phyloP scores from a whole-genome alignment of 805 yeast species.

The Cyberlindnera amylophila region DNA sequence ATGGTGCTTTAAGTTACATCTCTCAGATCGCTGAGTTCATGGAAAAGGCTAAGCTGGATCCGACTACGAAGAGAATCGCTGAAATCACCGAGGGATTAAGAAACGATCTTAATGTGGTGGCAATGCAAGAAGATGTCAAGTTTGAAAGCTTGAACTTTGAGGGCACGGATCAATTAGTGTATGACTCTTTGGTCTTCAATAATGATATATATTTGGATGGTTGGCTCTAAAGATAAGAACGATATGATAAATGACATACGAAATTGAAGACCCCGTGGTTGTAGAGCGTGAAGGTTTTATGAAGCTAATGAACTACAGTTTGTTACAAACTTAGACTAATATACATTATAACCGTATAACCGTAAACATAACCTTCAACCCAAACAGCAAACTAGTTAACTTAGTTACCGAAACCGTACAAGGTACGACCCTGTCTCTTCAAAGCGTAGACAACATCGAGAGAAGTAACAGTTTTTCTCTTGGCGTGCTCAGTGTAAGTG shows the following conservation, averaged over 20 bases:
- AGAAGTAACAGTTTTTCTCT: slow-evolving; percentile 99
- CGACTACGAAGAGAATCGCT: slow-evolving; percentile 40
- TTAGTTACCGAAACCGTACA: slow-evolving; percentile 99
- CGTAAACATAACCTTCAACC: neutral
- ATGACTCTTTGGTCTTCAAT: slow-evolving; percentile 24
- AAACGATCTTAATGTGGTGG: slow-evolving; percentile 38
- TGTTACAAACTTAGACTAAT: neutral
- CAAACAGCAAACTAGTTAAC: slow-evolving; percentile 12
- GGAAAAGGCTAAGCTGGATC: slow-evolving; percentile 31
- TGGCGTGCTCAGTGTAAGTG: slow-evolving; percentile 99
- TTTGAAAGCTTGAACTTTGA: slow-evolving; percentile 21
- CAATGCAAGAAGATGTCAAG: slow-evolving; percentile 24
- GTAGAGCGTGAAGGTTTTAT: no score
- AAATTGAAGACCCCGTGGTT: no score
- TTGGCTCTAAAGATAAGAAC: slow-evolving; percentile 7
- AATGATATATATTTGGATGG: slow-evolving; percentile 26
- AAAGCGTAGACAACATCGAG: slow-evolving; percentile 98
- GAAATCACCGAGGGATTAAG: slow-evolving; percentile 40
- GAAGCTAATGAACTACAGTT: neutral
- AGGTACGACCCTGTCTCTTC: slow-evolving; percentile 99
- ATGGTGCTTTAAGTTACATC: slow-evolving; percentile 20
- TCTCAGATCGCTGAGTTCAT: slow-evolving; percentile 23
- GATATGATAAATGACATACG: no score
- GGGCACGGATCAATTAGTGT: slow-evolving; percentile 21
- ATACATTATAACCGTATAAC: slow-evolving; percentile 3